Evolutionary conservation across 257 asterid species (phyloP), one percentile per base, ranked within the genome.

Genomic region (Lantana camara): DNA sequence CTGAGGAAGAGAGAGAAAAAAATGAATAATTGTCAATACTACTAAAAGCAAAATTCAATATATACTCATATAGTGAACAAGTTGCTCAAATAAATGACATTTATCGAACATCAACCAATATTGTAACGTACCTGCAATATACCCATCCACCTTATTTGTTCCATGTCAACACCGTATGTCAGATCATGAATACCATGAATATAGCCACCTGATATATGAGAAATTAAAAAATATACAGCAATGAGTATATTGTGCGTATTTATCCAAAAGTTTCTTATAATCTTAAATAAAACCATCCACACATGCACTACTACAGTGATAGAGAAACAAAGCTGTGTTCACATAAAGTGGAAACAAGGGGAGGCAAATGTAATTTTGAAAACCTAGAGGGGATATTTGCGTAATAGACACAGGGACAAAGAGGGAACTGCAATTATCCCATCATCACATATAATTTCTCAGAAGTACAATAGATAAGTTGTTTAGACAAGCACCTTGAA

Each of bases 141-240:
- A 53, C 92, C 92, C 85, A 76, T 85, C 92, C 86, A 82, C 63
- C 92, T 80, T 68, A 85, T 78, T 37, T 71, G 79, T 45, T 76
- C 68, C 66, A 82, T 23, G 68, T 85, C 87, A 66, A 82, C 92
- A 0, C 92, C 92, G 44, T 77, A 85, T 1, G 92, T 77, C n/a
- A 85, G 76, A 58, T 80, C 66, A 60, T 75, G 68, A 45, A 82
- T 13, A 20, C 87, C 85, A 60, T 85, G 92, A 60, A 82, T 80
- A 76, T 63, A 85, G 48, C 92, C 92, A 60, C 92, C 92, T 85
- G 74, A 68, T 42, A 67, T 34, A 60, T 11, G 17, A 64, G 42
- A 62, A 34, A 44, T 64, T 35, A 37, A 51, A 29, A 5, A 47
- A 35, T 12, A 20, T 12, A 42, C 7, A 23, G 58, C 59, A 60